Evolutionary conservation across 352 stramenopile species (phyloP).

Genomic region (Lagenidium sp.): DNA sequence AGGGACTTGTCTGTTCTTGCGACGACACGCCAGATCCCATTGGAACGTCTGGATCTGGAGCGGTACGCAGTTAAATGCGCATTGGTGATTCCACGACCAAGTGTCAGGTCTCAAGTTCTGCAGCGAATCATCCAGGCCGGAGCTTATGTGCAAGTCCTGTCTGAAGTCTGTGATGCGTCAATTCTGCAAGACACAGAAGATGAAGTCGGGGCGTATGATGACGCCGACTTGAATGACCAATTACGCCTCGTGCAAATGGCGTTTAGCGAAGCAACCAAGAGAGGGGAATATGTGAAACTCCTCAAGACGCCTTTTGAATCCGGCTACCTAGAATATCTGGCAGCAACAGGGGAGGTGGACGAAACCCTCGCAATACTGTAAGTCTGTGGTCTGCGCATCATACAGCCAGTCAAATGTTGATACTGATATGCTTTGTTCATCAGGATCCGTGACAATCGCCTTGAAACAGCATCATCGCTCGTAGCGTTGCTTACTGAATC

Average conservation of each 20-base stretch:
- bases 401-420: too few species aligned
- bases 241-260: slow-evolving; percentile 14
- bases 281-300: slow-evolving; percentile 13
- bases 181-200: slow-evolving; percentile 5
- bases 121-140: slow-evolving; percentile 21
- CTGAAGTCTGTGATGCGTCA: slow-evolving; percentile 11
- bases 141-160: slow-evolving; percentile 19
- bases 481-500: slow-evolving; percentile 18
- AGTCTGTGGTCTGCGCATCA: slow-evolving; percentile 1
- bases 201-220: background rate
- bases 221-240: slow-evolving; percentile 15
- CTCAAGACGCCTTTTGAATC: slow-evolving; percentile 15
- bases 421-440: background rate
- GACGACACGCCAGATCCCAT: background rate
- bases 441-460: slow-evolving; percentile 9
- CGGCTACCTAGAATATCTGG: slow-evolving; percentile 18
- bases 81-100: slow-evolving; percentile 17
- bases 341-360: slow-evolving; percentile 13
- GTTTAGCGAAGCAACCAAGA: slow-evolving; percentile 14
- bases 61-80: slow-evolving; percentile 17
- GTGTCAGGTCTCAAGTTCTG: slow-evolving; percentile 11
- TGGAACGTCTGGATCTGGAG: slow-evolving; percentile 14
- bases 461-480: slow-evolving; percentile 13
- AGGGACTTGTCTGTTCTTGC: slow-evolving; percentile 10
- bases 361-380: slow-evolving; percentile 13